Evolutionary conservation across 139 green algal species (phyloP).

Genomic region (Haematococcus lacustris): DNA sequence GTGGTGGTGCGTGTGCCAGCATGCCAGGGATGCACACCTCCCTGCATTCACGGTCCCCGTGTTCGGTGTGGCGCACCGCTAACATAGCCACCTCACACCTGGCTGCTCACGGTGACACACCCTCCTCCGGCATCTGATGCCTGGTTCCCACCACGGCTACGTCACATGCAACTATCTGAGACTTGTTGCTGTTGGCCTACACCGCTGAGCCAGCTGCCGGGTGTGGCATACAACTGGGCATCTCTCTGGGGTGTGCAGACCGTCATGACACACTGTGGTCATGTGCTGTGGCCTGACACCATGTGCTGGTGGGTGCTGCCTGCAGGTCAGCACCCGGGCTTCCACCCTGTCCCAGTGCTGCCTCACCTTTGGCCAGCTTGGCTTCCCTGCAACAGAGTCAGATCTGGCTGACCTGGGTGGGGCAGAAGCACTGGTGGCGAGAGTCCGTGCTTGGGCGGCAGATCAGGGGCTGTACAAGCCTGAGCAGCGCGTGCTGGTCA

Average conservation of each 20-base stretch:
- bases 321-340: neutral
- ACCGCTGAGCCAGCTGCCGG: too few relatives aligned
- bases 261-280: neutral
- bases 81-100: neutral
- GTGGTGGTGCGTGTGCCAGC: conserved; percentile 5
- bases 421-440: conserved; percentile 4
- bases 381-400: neutral
- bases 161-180: too few relatives aligned
- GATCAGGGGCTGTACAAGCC: neutral
- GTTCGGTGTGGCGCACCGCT: neutral
- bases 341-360: too few relatives aligned
- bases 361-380: neutral
- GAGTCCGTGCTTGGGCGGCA: conserved; percentile 6
- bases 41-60: neutral
- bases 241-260: too few relatives aligned
- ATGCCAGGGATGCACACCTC: neutral
- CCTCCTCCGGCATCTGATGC: too few relatives aligned
- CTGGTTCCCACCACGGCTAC: neutral
- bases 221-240: too few relatives aligned
- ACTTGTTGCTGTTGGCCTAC: too few relatives aligned
- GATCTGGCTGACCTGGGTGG: neutral
- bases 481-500: conserved; percentile 1
- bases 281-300: neutral
- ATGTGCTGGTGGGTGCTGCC: neutral
- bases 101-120: neutral